These are phyloP conservation scores for Starmerella apis DNA, from an alignment of 805 yeast species.

Conservation along the genomic window DNA sequence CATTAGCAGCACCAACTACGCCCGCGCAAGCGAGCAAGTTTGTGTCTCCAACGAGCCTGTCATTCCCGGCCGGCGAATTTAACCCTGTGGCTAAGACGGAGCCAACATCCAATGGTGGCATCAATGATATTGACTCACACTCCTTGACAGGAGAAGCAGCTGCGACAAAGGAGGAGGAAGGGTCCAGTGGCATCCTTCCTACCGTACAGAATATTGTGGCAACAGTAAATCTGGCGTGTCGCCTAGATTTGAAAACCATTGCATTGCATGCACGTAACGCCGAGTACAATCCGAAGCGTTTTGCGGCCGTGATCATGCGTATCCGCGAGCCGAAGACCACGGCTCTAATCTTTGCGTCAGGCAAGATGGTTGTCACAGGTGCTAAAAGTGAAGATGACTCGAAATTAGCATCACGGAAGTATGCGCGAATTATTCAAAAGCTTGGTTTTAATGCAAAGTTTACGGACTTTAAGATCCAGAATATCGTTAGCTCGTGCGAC, in stretches of 20 bases:
- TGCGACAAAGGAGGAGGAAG: constrained; percentile 34
- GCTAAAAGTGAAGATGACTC: constrained; percentile 98
- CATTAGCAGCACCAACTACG: constrained; percentile 63
- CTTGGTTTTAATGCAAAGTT: constrained; percentile 96
- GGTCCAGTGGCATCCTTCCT: constrained; percentile 92
- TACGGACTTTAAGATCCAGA: constrained; percentile 95
- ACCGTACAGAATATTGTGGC: constrained; percentile 89
- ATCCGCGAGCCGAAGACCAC: constrained; percentile 98
- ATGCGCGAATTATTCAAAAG: constrained; percentile 95
- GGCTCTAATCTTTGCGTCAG: constrained; percentile 94
- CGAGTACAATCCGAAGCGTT: constrained; percentile 91
- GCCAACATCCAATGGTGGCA: constrained; percentile 7
- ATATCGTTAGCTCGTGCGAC: constrained; percentile 97
- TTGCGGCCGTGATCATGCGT: constrained; percentile 99
- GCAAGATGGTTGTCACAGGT: constrained; percentile 99
- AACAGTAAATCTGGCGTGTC: constrained; percentile 91
- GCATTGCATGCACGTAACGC: constrained; percentile 98
- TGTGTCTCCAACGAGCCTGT: constrained; percentile 53
- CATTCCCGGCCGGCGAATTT: constrained; percentile 37
- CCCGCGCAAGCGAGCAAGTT: constrained; percentile 69
- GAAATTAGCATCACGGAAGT: constrained; percentile 93
- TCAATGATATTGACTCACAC: constrained; percentile 1
- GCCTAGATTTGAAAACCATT: constrained; percentile 90
- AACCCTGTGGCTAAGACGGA: constrained; percentile 4
- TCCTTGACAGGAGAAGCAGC: constrained; percentile 4